Evolutionary conservation across 2,329 filamentous ascomycete genomes (phyloP), one percentile per base, ranked within the genome.

Genomic region (Stagonosporopsis vannaccii): DNA sequence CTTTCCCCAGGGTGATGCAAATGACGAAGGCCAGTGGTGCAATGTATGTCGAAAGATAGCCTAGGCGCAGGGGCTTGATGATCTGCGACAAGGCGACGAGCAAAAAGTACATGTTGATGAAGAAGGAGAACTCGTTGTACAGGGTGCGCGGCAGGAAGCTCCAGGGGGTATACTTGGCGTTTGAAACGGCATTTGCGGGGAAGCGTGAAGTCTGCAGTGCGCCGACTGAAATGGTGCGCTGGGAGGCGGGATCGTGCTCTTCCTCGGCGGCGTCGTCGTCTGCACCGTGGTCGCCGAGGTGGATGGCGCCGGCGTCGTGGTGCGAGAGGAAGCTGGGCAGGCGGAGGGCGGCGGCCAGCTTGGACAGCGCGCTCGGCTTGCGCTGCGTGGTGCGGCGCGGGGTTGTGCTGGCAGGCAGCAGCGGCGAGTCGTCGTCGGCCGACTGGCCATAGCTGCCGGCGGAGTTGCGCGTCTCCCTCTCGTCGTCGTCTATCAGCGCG

Each of bases 61-160:
- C 95, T 63, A 99, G 97, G 51, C 92, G 87, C 51, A 99, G 79
- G 20, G 90, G 85, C 4, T 92, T 93, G 69, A 99, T 93, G 39
- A 92, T 88, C 78, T 99, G 95, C 33, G 94, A 98, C 45, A 98
- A 78, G 6, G 95, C 96, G 45, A 99, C 95, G 23, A 98, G 87
- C 52, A 99, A 82, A 75, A 99, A 99, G 75, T 99, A 99, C 82
- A 98, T 91, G 83, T 99, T 99, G 83, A 99, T 97, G 79, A 99
- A 99, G 81, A 98, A 99, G 57, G 94, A 97, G 75, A 99, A 99
- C 74, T 99, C 95, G 79, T 98, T 98, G 78, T 97, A 99, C 20
- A 99, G 82, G 0, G 95, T 99, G 48, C 94, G 84, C 2, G 96
- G 96, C 13, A 99, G 84, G 77, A 99, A 99, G 48, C 90, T 97